Evolutionary conservation across 345 rosid species (phyloP).

Genomic region (Noccaea bulbosa): DNA sequence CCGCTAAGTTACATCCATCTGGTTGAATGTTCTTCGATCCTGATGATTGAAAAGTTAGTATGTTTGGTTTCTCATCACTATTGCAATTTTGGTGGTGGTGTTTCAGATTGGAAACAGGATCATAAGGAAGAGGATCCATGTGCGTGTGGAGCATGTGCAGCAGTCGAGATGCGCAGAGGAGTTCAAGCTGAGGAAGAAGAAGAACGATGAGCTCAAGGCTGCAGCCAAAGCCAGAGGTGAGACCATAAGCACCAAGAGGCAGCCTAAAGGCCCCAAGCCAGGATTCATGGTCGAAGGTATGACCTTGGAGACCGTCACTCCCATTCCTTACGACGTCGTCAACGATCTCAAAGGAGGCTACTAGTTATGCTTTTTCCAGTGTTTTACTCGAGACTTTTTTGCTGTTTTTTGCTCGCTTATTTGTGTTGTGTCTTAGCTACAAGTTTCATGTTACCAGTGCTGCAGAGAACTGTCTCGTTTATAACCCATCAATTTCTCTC

Average conservation of each 20-base stretch:
- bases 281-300: slow-evolving; percentile 89
- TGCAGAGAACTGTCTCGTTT: slow-evolving; percentile 12
- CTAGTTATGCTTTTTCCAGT: slow-evolving; percentile 36
- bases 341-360: slow-evolving; percentile 92
- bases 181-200: slow-evolving; percentile 57
- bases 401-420: slow-evolving; percentile 7
- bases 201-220: slow-evolving; percentile 67
- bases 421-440: slow-evolving; percentile 19
- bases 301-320: slow-evolving; percentile 77
- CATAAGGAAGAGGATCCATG: slow-evolving; percentile 80
- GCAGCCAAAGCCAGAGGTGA: slow-evolving; percentile 74
- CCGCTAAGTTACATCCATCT: background rate
- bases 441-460: background rate
- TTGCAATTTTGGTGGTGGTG: background rate
- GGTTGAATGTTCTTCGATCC: background rate
- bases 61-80: background rate
- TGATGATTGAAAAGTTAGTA: background rate
- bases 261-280: slow-evolving; percentile 80
- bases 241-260: slow-evolving; percentile 77
- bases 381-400: slow-evolving; percentile 10
- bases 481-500: background rate
- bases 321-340: slow-evolving; percentile 87
- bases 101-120: slow-evolving; percentile 69
- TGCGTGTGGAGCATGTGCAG: slow-evolving; percentile 73
- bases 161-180: slow-evolving; percentile 79